phyloP scores from a whole-genome alignment of 2,329 filamentous ascomycete species.

The Trichoderma sp. region DNA sequence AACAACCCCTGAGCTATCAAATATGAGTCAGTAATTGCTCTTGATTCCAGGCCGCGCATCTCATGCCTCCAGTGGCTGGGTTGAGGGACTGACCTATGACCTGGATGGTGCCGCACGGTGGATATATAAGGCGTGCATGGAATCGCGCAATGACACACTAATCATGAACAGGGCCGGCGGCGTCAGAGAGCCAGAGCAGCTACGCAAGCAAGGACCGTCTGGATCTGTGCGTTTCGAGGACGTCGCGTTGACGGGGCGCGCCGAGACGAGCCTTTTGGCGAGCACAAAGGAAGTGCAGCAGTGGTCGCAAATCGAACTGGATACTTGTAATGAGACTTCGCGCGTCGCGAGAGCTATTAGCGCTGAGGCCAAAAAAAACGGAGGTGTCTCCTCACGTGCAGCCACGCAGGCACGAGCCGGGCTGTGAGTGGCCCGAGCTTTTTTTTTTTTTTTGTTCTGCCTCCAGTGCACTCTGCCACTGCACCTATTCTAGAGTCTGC shows the following conservation, averaged over 20 bases:
- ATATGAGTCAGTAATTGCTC: background rate
- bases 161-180: background rate
- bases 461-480: background rate
- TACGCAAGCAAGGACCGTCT: background rate
- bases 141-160: constrained; percentile 19
- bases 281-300: constrained; percentile 5
- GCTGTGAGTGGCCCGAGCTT: constrained; percentile 19
- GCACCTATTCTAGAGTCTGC: background rate
- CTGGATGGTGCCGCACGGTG: background rate
- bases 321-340: constrained; percentile 11
- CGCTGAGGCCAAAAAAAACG: constrained; percentile 18
- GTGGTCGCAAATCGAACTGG: constrained; percentile 14
- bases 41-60: background rate
- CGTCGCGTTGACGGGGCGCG: constrained; percentile 1
- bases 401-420: constrained; percentile 8
- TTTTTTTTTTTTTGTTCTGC: background rate
- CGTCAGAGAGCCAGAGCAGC: background rate
- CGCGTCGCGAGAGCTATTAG: constrained; percentile 19
- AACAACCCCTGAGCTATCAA: background rate
- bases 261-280: background rate
- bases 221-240: background rate
- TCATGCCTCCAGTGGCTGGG: background rate
- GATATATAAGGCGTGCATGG: constrained; percentile 18
- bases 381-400: constrained; percentile 20
- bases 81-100: constrained; percentile 6